A percentile compares a stretch with the other conserved stretches of the same genome.
phyloP scores from a whole-genome alignment of 768 basidiomycete species.

The Exsudoporus frostii region DNA sequence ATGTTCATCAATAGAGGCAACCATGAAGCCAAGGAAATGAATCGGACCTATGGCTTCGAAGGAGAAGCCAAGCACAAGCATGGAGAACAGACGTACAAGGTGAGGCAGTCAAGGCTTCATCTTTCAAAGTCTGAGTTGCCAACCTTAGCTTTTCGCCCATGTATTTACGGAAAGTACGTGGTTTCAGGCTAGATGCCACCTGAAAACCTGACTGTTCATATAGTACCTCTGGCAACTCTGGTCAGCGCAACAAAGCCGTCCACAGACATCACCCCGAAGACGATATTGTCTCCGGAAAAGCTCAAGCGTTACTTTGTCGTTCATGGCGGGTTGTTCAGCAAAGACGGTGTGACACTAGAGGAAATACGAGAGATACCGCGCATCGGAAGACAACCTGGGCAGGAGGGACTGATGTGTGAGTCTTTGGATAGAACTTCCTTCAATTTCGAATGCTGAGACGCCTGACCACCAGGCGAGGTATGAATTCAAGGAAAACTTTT shows the following conservation, averaged over 20 bases:
- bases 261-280: constrained; percentile 33
- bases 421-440: constrained; percentile 1
- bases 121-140: constrained; percentile 2
- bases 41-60: constrained; percentile 89
- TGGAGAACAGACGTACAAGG: constrained; percentile 93
- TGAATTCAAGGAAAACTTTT: neutral
- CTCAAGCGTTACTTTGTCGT: constrained; percentile 90
- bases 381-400: constrained; percentile 86
- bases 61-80: constrained; percentile 97
- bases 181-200: neutral
- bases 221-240: constrained; percentile 89
- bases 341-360: constrained; percentile 90
- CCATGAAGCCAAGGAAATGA: constrained; percentile 98
- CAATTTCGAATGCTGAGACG: constrained; percentile 8
- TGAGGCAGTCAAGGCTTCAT: constrained; percentile 20
- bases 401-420: constrained; percentile 94
- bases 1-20: constrained; percentile 97
- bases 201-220: constrained; percentile 5
- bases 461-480: constrained; percentile 56
- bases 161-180: constrained; percentile 83
- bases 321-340: constrained; percentile 95
- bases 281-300: constrained; percentile 82
- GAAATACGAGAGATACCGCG: constrained; percentile 88
- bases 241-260: constrained; percentile 68
- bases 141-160: constrained; percentile 78